Percentiles rank a stretch among this genome's conserved stretches.
Conservation (phyloP, 164 flowering plant genomes). For the Houttuynia cordata region DNA sequence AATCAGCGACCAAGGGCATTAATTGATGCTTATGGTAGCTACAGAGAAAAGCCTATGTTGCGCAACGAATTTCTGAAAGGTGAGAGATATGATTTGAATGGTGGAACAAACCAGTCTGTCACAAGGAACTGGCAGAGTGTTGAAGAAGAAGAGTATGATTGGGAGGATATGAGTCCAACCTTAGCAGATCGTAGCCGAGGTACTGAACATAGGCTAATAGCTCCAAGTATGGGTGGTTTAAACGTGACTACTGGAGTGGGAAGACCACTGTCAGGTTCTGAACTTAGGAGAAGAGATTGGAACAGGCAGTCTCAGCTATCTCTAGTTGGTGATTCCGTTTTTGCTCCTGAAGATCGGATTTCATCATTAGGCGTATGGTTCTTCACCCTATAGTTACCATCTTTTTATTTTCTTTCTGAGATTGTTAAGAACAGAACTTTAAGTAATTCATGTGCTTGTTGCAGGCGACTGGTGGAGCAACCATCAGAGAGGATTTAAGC, state of each 20-base stretch:
- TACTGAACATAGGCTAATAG: conserved; percentile 22
- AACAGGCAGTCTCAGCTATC: conserved; percentile 29
- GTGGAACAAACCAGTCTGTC: conserved; percentile 17
- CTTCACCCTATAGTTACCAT: conserved; percentile 11
- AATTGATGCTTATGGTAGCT: conserved; percentile 85
- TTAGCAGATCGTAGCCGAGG: conserved; percentile 35
- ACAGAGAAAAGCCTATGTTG: conserved; percentile 28
- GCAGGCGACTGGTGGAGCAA: conserved; percentile 35
- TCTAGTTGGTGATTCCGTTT: conserved; percentile 24
- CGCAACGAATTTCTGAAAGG: conserved; percentile 27
- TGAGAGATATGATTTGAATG: conserved; percentile 27
- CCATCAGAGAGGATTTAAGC: conserved; percentile 8
- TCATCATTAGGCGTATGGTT: conserved; percentile 26
- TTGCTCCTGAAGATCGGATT: conserved; percentile 23
- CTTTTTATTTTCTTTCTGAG: not conserved
- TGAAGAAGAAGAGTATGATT: conserved; percentile 94
- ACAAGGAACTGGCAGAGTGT: conserved; percentile 65
- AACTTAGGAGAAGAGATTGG: conserved; percentile 23
- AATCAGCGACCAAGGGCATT: conserved; percentile 62
- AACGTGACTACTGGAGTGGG: conserved; percentile 15
- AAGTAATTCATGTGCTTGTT: not conserved
- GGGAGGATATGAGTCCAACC: conserved; percentile 96
- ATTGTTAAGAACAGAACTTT: not conserved
- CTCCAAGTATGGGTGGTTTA: conserved; percentile 17
- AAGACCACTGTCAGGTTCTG: conserved; percentile 19